Evolutionary conservation across 2,329 filamentous ascomycete species (phyloP), one percentile per base, ranked within the genome.

Genomic region (Colletotrichum nymphaeae): DNA sequence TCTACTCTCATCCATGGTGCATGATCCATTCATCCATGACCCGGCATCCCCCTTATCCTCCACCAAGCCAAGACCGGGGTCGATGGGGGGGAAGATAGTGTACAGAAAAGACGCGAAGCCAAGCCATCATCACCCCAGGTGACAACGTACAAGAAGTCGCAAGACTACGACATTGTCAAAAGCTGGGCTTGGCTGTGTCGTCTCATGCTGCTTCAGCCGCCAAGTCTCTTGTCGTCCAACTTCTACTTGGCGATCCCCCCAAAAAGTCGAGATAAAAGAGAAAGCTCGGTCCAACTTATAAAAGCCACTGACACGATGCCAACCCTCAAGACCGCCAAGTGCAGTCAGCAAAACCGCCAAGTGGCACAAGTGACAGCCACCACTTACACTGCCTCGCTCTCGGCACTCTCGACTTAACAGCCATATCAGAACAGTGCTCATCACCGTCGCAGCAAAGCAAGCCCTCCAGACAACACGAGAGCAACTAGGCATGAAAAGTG

Each of bases 171-270:
- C 70, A 24, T 49, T 49, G 59, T 16, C 66, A 49, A 59, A 59
- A 64, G 60, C 42, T 16, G 42, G 42, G 8, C 67, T 73, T 66
- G 60, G 67, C 60, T 60, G 67, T 52, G 46, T 56, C 60, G 19
- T 70, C 67, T 73, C 35, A 65, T 65, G 22, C 60, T 46, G 32
- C 70, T 42, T 24, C 60, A 9, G 6, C 35, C 35, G 70, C 70
- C 55, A 65, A 73, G 56, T 26, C 37, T 52, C 35, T 49, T 49
- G 60, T 37, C 59, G 19, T 66, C 32, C n/a, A 55, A 49, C 22
- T 26, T 49, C 32, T 11, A 59, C 64, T 69, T 63, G 70, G 65
- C 66, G n/a, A 42, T 49, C 37, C 19, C 16, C 37, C 37, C 5
- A 16, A 42, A 46, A 49, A 49, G 8, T 49, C 42, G 5, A 49